phyloP scores from a whole-genome alignment of 192 early-diverging fungal species.

The Gonapodya prolifera region DNA sequence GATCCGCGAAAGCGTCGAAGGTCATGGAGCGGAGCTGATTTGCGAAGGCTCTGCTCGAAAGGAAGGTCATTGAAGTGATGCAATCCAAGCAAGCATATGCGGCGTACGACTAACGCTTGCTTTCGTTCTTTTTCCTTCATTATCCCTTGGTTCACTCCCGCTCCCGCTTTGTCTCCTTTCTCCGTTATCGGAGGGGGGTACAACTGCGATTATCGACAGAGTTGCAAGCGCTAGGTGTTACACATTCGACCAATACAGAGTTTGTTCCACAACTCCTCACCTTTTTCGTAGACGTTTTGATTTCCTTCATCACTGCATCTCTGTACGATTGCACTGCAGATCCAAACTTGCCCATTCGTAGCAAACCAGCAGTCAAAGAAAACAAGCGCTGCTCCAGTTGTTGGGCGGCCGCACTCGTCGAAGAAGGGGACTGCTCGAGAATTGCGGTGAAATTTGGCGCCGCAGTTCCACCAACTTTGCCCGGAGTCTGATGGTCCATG shows the following conservation, averaged over 20 bases:
- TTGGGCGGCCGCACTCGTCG: conserved; percentile 5
- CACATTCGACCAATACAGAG: neutral
- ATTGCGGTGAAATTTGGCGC: neutral
- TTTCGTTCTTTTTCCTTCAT: neutral
- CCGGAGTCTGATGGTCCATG: neutral
- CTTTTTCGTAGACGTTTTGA: conserved; percentile 65
- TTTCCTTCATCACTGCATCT: conserved; percentile 60
- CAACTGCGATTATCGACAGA: neutral
- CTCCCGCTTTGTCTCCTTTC: neutral
- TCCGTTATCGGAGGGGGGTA: neutral
- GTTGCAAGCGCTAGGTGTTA: no score
- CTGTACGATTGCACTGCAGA: conserved; percentile 60
- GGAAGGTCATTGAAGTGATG: neutral
- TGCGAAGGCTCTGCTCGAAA: conserved; percentile 31
- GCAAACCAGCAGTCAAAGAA: conserved; percentile 65
- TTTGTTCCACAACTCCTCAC: conserved; percentile 23
- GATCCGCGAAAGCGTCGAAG: conserved; percentile 68
- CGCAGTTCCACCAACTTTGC: neutral
- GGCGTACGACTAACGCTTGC: neutral
- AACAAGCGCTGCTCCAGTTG: conserved; percentile 39
- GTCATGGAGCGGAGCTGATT: conserved; percentile 64
- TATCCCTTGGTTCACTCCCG: neutral
- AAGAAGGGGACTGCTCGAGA: neutral
- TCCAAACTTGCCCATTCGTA: conserved; percentile 56
- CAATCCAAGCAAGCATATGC: neutral